Base-by-base conservation (phyloP, 441 rosid species). In the Gossypium davidsonii region DNA sequence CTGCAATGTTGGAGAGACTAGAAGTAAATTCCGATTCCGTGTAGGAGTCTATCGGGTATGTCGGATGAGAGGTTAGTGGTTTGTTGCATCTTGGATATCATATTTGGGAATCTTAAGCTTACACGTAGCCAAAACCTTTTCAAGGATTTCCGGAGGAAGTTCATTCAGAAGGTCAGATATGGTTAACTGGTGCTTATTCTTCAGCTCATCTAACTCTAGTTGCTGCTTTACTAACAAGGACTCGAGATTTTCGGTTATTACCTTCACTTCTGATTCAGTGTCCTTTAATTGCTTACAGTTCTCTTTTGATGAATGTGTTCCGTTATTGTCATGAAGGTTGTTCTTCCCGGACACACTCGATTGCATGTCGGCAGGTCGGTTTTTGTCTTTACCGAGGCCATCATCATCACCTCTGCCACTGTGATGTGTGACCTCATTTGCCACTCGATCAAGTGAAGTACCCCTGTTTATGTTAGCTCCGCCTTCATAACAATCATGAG, bases 161-260 rank as follows among this genome's bases (percentile, higher is more conserved):
- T 85, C 89, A 52, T 80, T 83, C 64, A 94, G 74, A 62, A 89
- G 79, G 17, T 86, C 86, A 14, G 76, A 74, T 70, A 90, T 83
- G 21, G 78, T 85, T 44, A 76, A 75, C 65, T 80, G 79, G 58
- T 94, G 97, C 80, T 84, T 82, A 80, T 77, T 84, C 77, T 82
- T 82, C 48, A 88, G 74, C 80, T 92, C 89, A 58, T 85, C 88
- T 66, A 89, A 70, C 71, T 92, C 96, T 67, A 78, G 79, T 80
- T 86, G 86, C 75, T 92, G 97, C 81, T 85, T 79, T 66, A 49
- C 59, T 80, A 94, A 74, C 67, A 94, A 71, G 73, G 75, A 56
- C 79, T 90, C 87, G 14, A 94, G 91, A 75, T 83, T 85, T 74
- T 87, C 79, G 0, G 78, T 84, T 70, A 83, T 62, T 26, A 60